Conservation (phyloP, 1,284 basidiomycete species). For the Irpex sp. region DNA sequence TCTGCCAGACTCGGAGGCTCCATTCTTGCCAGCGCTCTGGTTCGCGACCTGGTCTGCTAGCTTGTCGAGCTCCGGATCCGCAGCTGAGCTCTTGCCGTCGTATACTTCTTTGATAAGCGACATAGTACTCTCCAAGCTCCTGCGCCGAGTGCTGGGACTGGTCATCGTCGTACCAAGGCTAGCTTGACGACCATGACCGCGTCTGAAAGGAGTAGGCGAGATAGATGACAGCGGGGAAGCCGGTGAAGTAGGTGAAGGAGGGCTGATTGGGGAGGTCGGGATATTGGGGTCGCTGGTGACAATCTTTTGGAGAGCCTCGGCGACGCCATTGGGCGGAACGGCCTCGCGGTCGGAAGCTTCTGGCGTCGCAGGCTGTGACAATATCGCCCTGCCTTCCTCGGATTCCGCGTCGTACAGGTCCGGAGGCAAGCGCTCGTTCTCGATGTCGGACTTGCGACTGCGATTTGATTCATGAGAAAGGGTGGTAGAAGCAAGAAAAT, state of each 20-base stretch:
- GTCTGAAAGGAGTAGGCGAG: constrained; percentile 51
- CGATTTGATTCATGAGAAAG: neutral
- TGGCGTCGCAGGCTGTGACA: constrained; percentile 51
- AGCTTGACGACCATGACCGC: constrained; percentile 83
- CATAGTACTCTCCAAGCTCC: constrained; percentile 95
- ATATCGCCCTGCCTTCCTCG: constrained; percentile 65
- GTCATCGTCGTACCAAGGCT: constrained; percentile 97
- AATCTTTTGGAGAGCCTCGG: constrained; percentile 47
- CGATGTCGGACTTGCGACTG: constrained; percentile 96
- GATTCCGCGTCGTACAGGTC: constrained; percentile 90
- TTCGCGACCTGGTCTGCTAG: constrained; percentile 31
- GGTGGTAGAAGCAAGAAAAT: neutral
- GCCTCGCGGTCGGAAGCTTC: constrained; percentile 41
- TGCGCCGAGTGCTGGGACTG: constrained; percentile 87
- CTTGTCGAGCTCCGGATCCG: constrained; percentile 31
- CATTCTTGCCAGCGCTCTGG: constrained; percentile 24
- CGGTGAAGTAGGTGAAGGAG: constrained; percentile 28
- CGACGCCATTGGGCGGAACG: constrained; percentile 51
- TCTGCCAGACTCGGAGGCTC: constrained; percentile 7
- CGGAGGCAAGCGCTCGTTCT: constrained; percentile 95
- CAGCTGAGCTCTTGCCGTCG: constrained; percentile 38
- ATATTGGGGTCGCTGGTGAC: constrained; percentile 33
- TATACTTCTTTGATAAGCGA: constrained; percentile 89
- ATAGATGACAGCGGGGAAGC: constrained; percentile 34
- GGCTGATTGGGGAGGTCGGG: constrained; percentile 21